phyloP scores from a whole-genome alignment of 495 filamentous ascomycete genomes.

The Massariosphaeria phaeospora region DNA sequence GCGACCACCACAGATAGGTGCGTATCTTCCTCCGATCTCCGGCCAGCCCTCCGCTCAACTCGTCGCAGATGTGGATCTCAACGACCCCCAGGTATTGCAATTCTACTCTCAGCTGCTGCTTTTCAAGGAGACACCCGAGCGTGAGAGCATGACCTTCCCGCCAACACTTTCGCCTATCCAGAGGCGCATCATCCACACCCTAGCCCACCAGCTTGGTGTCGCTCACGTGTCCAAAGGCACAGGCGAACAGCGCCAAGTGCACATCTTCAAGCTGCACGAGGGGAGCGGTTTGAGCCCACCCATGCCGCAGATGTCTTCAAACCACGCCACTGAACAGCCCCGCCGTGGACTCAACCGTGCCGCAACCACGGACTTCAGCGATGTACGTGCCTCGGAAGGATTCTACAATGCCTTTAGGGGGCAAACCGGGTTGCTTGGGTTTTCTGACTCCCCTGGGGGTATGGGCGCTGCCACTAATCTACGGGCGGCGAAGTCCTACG shows the following conservation, averaged over 20 bases:
- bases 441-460: conserved; percentile 74
- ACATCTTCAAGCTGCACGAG: conserved; percentile 66
- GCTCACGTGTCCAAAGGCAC: conserved; percentile 83
- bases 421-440: conserved; percentile 73
- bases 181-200: conserved; percentile 82
- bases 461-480: conserved; percentile 63
- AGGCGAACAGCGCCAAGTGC: conserved; percentile 79
- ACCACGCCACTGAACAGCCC: conserved; percentile 65
- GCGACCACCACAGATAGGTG: conserved; percentile 57
- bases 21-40: no score
- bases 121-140: conserved; percentile 72
- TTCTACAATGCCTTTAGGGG: conserved; percentile 71
- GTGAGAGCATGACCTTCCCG: conserved; percentile 81
- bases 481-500: conserved; percentile 94
- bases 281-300: conserved; percentile 61
- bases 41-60: no score
- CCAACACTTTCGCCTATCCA: conserved; percentile 72
- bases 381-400: conserved; percentile 67
- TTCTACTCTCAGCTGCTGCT: conserved; percentile 86
- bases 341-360: conserved; percentile 83
- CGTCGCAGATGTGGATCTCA: conserved; percentile 67
- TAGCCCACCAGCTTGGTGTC: conserved; percentile 91
- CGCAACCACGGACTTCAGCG: conserved; percentile 97
- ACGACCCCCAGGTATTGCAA: conserved; percentile 78
- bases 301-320: conserved; percentile 53